Conservation (phyloP, 768 basidiomycete genomes). For the Termitomyces sp. region DNA sequence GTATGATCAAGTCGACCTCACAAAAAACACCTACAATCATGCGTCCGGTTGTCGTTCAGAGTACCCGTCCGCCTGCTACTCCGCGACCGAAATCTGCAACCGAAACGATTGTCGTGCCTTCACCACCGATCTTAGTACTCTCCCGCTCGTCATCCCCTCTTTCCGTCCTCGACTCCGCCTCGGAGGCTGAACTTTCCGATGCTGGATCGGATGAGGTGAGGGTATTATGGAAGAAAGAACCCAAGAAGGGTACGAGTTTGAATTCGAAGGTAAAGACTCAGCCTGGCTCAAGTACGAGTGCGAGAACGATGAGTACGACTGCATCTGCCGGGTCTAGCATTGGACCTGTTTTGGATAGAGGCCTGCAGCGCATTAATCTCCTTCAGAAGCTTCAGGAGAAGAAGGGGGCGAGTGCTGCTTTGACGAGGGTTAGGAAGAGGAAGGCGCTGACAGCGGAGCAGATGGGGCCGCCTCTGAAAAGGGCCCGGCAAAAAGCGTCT, state of each 20-base stretch:
- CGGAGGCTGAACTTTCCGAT: not conserved
- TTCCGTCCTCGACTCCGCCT: constrained; percentile 1
- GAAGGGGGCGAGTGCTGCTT: constrained; percentile 19
- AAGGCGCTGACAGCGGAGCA: constrained; percentile 16
- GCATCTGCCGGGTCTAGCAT: not conserved
- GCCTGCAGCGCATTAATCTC: constrained; percentile 1
- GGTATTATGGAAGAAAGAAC: constrained; percentile 12
- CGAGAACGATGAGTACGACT: not conserved
- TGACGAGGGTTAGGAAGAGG: constrained; percentile 27
- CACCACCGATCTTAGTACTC: constrained; percentile 12
- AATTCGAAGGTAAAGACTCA: not conserved
- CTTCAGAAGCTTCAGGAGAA: constrained; percentile 11
- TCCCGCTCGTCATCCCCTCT: constrained; percentile 14
- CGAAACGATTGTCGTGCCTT: not conserved
- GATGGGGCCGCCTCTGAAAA: constrained; percentile 27
- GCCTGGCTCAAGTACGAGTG: not conserved
- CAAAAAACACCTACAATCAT: not conserved
- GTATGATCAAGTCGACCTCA: not conserved
- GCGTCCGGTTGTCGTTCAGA: not conserved
- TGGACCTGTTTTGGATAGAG: not conserved
- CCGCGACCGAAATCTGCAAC: not conserved
- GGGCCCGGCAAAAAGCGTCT: constrained; percentile 14
- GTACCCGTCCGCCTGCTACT: not conserved
- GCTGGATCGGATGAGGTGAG: not conserved
- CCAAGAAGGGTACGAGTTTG: not conserved